Percentiles rank a stretch among this genome's conserved stretches.
Conservation (phyloP, 495 filamentous ascomycete species). For the Neurospora sp. region DNA sequence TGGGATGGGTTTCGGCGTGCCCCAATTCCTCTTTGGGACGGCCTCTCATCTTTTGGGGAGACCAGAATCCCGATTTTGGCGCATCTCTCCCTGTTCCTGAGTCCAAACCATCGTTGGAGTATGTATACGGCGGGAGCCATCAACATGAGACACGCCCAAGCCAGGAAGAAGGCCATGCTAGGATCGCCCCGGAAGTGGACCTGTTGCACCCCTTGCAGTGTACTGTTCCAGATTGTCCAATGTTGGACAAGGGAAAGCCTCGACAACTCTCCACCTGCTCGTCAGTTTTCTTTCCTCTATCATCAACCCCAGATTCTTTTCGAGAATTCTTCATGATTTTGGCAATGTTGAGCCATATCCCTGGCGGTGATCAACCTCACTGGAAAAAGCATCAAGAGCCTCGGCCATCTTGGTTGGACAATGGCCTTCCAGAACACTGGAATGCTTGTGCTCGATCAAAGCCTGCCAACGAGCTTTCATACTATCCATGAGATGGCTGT, state of each 20-base stretch:
- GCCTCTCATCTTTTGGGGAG: neutral
- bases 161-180: neutral
- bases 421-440: neutral
- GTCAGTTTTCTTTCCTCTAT: neutral
- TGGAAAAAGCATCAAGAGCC: conserved; percentile 23
- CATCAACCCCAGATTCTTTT: neutral
- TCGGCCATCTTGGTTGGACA: conserved; percentile 23
- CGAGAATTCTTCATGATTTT: neutral
- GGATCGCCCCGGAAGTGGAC: neutral
- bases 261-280: neutral
- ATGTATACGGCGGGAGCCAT: neutral
- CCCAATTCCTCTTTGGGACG: neutral
- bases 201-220: neutral
- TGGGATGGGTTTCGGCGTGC: neutral
- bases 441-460: neutral
- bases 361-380: conserved; percentile 39
- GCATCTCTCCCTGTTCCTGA: neutral
- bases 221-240: neutral
- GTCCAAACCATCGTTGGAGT: neutral
- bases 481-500: neutral
- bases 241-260: neutral
- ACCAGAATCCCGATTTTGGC: neutral
- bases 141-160: neutral
- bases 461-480: neutral
- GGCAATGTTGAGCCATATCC: conserved; percentile 20